Conservation (phyloP, 2,329 filamentous ascomycete genomes). For the Penicillium oxalicum region DNA sequence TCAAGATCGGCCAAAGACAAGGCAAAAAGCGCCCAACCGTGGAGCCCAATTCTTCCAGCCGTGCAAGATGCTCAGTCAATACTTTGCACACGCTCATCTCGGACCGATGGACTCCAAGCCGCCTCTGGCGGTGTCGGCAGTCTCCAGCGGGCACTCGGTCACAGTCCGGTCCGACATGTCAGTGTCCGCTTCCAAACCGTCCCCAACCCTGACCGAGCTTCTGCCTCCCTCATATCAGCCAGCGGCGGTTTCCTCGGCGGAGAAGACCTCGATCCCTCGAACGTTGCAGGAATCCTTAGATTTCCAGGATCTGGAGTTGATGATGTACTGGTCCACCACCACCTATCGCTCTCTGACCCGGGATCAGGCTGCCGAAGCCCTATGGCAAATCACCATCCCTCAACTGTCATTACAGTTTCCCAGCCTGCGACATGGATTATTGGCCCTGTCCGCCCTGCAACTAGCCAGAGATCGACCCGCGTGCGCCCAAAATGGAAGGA, state of each 20-base stretch:
- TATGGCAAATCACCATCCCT: constrained; percentile 31
- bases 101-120: too few species aligned
- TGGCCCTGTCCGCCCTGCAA: constrained; percentile 32
- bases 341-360: constrained; percentile 30
- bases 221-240: background rate
- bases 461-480: constrained; percentile 18
- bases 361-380: constrained; percentile 17
- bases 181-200: too few species aligned
- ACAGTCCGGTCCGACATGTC: too few species aligned
- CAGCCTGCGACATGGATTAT: constrained; percentile 31
- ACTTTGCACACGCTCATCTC: too few species aligned
- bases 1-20: too few species aligned
- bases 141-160: too few species aligned
- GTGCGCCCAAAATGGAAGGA: constrained; percentile 11
- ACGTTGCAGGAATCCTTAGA: constrained; percentile 12
- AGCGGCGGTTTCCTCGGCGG: background rate
- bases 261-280: background rate
- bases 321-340: constrained; percentile 32
- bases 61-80: too few species aligned
- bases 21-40: too few species aligned
- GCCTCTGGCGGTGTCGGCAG: too few species aligned
- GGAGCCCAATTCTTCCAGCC: too few species aligned
- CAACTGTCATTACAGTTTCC: constrained; percentile 26
- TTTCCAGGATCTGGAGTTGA: constrained; percentile 30
- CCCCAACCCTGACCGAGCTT: background rate